phyloP scores from a whole-genome alignment of 2,329 filamentous ascomycete species.

The Aureobasidium subglaciale region DNA sequence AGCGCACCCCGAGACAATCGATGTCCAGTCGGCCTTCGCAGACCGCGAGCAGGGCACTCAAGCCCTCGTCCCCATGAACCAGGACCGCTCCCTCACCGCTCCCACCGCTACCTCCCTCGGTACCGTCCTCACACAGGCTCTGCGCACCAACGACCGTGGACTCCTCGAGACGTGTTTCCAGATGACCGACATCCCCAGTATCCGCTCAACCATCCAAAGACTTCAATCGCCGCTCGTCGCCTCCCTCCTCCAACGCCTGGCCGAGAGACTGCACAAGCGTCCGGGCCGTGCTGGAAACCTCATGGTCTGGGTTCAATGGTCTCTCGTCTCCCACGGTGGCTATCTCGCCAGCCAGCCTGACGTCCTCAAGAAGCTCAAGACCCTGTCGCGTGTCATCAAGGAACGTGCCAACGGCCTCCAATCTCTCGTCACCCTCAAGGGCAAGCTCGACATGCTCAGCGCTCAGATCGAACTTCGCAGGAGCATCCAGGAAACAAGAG shows the following conservation, averaged over 20 bases:
- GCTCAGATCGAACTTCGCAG: constrained; percentile 78
- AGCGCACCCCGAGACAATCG: constrained; percentile 63
- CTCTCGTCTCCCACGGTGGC: constrained; percentile 83
- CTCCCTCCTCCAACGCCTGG: constrained; percentile 71
- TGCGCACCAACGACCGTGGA: constrained; percentile 82
- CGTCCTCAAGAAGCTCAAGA: constrained; percentile 67
- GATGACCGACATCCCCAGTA: constrained; percentile 65
- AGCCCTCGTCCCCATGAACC: constrained; percentile 36
- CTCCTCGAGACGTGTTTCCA: constrained; percentile 90
- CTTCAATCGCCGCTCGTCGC: constrained; percentile 80
- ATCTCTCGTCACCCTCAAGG: constrained; percentile 80
- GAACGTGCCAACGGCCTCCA: constrained; percentile 77
- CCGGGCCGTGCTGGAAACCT: constrained; percentile 85
- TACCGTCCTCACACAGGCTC: constrained; percentile 86
- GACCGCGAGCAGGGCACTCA: constrained; percentile 38
- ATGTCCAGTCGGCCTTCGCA: constrained; percentile 57
- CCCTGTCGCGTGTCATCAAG: constrained; percentile 78
- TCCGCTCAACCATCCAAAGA: constrained; percentile 83
- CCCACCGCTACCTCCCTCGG: constrained; percentile 75
- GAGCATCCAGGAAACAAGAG: constrained; percentile 51
- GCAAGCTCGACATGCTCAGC: constrained; percentile 89
- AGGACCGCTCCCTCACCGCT: constrained; percentile 46
- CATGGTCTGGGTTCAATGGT: constrained; percentile 95
- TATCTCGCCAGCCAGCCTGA: constrained; percentile 82
- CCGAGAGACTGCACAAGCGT: constrained; percentile 76